Evolutionary conservation across 352 stramenopile species (phyloP).

Genomic region (Pythium dissimile): DNA sequence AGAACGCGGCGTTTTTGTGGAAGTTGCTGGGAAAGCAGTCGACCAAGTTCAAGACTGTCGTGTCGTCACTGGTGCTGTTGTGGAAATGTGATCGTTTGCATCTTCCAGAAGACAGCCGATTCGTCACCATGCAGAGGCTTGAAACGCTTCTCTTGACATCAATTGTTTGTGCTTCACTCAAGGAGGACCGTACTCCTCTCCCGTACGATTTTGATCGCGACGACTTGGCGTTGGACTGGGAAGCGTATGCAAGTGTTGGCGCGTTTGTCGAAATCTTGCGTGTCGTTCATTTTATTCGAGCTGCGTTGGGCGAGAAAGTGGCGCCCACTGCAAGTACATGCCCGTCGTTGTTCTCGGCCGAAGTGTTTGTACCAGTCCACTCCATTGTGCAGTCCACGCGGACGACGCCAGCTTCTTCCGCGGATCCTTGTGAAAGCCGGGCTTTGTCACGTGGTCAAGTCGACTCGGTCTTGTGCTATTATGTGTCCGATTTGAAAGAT

Average conservation of each 20-base stretch:
- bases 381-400: constrained; percentile 24
- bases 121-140: constrained; percentile 33
- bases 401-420: not conserved
- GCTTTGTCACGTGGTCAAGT: constrained; percentile 15
- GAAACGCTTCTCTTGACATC: constrained; percentile 61
- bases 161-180: constrained; percentile 32
- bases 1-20: constrained; percentile 30
- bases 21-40: constrained; percentile 38
- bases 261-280: constrained; percentile 56
- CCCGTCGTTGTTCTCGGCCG: constrained; percentile 54
- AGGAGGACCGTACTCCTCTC: constrained; percentile 6
- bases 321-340: constrained; percentile 18
- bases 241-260: constrained; percentile 38
- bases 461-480: constrained; percentile 22
- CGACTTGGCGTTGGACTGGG: constrained; percentile 45
- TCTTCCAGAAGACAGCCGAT: constrained; percentile 22
- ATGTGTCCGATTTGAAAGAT: constrained; percentile 16
- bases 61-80: constrained; percentile 50
- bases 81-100: constrained; percentile 45
- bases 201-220: constrained; percentile 24
- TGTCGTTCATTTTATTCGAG: constrained; percentile 46
- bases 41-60: constrained; percentile 41
- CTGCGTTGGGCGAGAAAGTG: constrained; percentile 39
- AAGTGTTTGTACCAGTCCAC: constrained; percentile 61
- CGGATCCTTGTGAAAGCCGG: not conserved